Base-by-base conservation (phyloP, 164 flowering plant species). In the Nelumbo lutea region DNA sequence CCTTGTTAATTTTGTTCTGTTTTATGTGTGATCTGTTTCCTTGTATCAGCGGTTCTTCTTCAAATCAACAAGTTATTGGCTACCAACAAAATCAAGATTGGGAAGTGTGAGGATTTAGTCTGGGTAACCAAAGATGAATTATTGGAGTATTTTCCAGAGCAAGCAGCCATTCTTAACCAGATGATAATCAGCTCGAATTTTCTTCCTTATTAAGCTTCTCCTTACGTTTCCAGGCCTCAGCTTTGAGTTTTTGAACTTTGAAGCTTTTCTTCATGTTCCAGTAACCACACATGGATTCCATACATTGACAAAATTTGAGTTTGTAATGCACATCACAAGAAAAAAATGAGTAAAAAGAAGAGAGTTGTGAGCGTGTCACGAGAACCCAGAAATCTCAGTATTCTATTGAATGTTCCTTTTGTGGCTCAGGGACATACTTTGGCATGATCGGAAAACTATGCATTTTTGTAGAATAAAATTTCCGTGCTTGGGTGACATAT, bases 71-170 rank as follows among this genome's bases (percentile, higher is more conserved):
- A 89, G 95, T 90, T 38, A 83, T 92, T 78, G n/a, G 91, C 87
- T 42, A 72, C 86, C 46, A 85, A 82, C 84, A 89, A 83, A 68
- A 85, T 77, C 46, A 71, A 79, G 40, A 75, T 95, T 39, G 72
- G 75, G 7, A 85, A 81, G 74, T 89, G 98, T 60, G 84, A 92
- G 72, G 98, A 95, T 79, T 76, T 80, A 76, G 88, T 89, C 7
- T 95, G 99, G 99, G 98, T 90, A 69, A 95, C 98, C 61, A 95
- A 90, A 79, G 93, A 90, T 75, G 98, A 95, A 75, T 57, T 95
- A 60, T 45, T 89, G 82, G 93, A 90, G 71, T 86, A 83, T 76
- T 90, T 90, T 67, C 98, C 98, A 1, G 90, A 90, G 73, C 89
- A 86, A 66, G 88, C 90, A 9, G 88, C 82, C 43, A 87, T 77